Conservation (phyloP, 2,329 filamentous ascomycete species). For the Colletotrichum somersetense region DNA sequence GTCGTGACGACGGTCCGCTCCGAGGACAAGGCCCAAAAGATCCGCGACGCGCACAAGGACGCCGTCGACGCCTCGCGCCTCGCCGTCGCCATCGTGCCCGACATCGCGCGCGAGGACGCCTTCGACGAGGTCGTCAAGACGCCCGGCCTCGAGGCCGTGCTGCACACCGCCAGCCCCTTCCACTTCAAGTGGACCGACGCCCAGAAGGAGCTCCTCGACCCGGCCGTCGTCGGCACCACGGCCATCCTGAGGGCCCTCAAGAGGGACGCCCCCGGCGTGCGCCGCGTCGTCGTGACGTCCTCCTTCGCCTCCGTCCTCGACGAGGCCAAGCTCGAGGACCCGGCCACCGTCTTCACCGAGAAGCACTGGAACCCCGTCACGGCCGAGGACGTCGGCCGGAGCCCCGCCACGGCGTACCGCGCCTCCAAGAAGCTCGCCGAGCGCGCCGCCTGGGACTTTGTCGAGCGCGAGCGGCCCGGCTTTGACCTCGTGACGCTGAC, state of each 20-base stretch:
- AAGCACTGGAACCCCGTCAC: conserved; percentile 67
- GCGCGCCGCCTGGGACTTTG: conserved; percentile 66
- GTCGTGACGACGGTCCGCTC: conserved; percentile 69
- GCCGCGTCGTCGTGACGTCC: conserved; percentile 75
- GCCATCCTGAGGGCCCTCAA: conserved; percentile 80
- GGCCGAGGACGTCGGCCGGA: conserved; percentile 57
- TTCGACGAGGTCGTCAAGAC: conserved; percentile 74
- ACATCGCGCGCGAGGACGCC: conserved; percentile 79
- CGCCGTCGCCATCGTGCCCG: conserved; percentile 74
- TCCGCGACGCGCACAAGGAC: conserved; percentile 62
- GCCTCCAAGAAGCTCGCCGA: conserved; percentile 69
- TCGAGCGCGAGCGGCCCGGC: conserved; percentile 55
- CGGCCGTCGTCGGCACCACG: conserved; percentile 71
- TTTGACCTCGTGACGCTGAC: conserved; percentile 68
- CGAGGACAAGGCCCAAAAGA: conserved; percentile 65
- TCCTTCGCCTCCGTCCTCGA: conserved; percentile 67
- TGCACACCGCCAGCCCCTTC: conserved; percentile 73
- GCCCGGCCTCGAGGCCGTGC: conserved; percentile 65
- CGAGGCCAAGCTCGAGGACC: conserved; percentile 53
- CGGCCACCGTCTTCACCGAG: conserved; percentile 58
- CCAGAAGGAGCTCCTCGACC: conserved; percentile 67
- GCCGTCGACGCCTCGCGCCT: conserved; percentile 59
- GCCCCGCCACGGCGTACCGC: conserved; percentile 62
- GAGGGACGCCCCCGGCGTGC: conserved; percentile 69
- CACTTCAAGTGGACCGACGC: conserved; percentile 66